Conservation (phyloP, 2,329 filamentous ascomycete genomes). For the Aureobasidium uvarum region DNA sequence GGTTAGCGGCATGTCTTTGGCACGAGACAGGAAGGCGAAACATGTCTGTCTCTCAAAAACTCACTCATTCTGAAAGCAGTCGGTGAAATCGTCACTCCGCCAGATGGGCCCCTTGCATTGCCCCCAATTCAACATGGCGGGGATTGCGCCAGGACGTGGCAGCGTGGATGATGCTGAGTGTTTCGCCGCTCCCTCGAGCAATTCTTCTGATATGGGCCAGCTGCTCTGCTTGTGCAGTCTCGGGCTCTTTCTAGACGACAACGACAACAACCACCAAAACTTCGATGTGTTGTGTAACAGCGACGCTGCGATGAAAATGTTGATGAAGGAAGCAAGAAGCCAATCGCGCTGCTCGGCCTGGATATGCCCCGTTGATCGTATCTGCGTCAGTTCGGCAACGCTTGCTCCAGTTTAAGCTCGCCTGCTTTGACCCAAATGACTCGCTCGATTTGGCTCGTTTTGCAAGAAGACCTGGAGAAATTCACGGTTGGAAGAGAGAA, state of each 20-base stretch:
- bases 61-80: slow-evolving; percentile 66
- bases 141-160: slow-evolving; percentile 30
- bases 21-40: slow-evolving; percentile 4
- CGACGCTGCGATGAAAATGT: slow-evolving; percentile 22
- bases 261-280: slow-evolving; percentile 21
- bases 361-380: neutral
- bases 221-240: slow-evolving; percentile 18
- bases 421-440: slow-evolving; percentile 7
- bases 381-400: slow-evolving; percentile 23
- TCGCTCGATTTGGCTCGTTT: neutral
- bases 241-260: slow-evolving; percentile 13
- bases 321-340: slow-evolving; percentile 19
- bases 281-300: slow-evolving; percentile 18
- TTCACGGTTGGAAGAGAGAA: neutral
- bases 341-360: slow-evolving; percentile 17
- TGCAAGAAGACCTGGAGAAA: slow-evolving; percentile 15
- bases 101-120: slow-evolving; percentile 59
- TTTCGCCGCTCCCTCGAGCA: slow-evolving; percentile 15
- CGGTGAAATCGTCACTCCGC: slow-evolving; percentile 61
- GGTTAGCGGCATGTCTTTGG: slow-evolving; percentile 25
- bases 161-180: neutral
- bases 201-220: slow-evolving; percentile 9
- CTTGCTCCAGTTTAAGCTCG: slow-evolving; percentile 18
- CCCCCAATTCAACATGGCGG: slow-evolving; percentile 49
- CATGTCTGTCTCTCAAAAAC: slow-evolving; percentile 38